Conservation (phyloP, 164 flowering plant genomes). For the Nelumbo lutea region DNA sequence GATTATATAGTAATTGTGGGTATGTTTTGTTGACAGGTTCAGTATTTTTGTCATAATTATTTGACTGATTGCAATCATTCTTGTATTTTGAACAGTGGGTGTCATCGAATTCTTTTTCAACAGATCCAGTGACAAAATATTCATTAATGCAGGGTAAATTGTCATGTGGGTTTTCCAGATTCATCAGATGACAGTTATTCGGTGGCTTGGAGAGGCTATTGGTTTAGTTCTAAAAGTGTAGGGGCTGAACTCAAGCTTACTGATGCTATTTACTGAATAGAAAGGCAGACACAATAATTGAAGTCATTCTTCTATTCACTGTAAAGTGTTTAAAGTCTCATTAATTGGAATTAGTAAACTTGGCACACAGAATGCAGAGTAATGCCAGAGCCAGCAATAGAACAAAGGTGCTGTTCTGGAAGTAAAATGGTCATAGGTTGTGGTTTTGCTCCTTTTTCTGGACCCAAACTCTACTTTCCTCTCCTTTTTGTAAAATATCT, state of each 20-base stretch:
- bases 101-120: background rate
- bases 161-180: background rate
- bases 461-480: background rate
- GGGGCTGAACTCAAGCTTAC: background rate
- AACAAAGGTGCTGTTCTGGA: background rate
- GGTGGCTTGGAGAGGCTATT: constrained; percentile 1
- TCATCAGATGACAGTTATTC: background rate
- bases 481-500: background rate
- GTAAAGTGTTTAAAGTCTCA: background rate
- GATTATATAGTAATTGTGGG: background rate
- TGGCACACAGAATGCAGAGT: background rate
- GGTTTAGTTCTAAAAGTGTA: background rate
- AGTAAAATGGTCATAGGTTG: background rate
- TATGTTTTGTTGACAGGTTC: background rate
- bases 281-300: background rate
- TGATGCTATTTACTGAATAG: constrained; percentile 1
- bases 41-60: background rate
- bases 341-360: background rate
- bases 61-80: background rate
- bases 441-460: background rate
- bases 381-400: background rate
- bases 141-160: background rate
- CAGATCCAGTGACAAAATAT: background rate
- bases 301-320: background rate
- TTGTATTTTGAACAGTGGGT: background rate